Evolutionary conservation across 352 stramenopile species (phyloP).

Genomic region (Pythium dissotocum): DNA sequence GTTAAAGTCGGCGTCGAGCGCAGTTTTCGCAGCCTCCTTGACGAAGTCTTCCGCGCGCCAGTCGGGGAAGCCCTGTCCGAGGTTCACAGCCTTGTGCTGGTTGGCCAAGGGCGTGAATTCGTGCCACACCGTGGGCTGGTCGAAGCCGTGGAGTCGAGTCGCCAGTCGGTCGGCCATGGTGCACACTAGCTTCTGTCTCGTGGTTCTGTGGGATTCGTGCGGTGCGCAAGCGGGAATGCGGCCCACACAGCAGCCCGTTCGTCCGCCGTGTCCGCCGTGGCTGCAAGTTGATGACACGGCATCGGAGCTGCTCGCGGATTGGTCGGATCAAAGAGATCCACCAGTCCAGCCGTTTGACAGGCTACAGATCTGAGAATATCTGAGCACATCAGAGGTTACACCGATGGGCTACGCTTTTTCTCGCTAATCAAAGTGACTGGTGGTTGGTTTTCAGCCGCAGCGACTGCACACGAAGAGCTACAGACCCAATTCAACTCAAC

Average conservation of each 20-base stretch:
- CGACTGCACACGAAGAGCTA: neutral
- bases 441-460: constrained; percentile 1
- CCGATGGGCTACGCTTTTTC: neutral
- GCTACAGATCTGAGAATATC: neutral
- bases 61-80: constrained; percentile 93
- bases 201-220: neutral
- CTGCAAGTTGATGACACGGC: constrained; percentile 10
- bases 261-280: neutral
- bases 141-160: constrained; percentile 65
- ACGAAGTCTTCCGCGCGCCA: constrained; percentile 95
- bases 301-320: constrained; percentile 14
- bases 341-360: constrained; percentile 3
- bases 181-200: neutral
- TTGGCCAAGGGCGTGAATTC: constrained; percentile 89
- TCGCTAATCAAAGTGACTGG: constrained; percentile 1
- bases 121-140: constrained; percentile 82
- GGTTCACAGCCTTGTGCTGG: constrained; percentile 90
- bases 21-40: constrained; percentile 91
- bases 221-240: neutral
- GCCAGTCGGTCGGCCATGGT: constrained; percentile 65
- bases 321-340: neutral
- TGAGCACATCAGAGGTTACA: constrained; percentile 10
- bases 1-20: constrained; percentile 92
- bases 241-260: too few relatives aligned
- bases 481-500: neutral